Percentiles rank a stretch among this genome's conserved stretches.
Conservation (phyloP, 345 rosid genomes). For the Arabidopsis arenosa region DNA sequence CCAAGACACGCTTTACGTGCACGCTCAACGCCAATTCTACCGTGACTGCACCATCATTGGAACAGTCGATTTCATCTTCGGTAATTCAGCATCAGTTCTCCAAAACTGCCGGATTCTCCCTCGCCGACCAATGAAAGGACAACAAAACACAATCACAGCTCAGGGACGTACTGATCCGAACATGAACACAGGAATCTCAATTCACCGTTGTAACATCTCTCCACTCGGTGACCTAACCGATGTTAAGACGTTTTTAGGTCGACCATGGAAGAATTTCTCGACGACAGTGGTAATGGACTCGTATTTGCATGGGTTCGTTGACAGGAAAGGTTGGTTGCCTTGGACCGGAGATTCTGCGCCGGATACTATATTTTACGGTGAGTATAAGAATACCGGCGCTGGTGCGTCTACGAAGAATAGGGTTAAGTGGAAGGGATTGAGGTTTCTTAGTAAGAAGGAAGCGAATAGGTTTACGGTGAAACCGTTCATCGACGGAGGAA, state of each 20-base stretch:
- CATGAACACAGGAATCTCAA: constrained; percentile 76
- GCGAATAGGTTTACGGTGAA: constrained; percentile 61
- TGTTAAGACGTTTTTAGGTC: constrained; percentile 62
- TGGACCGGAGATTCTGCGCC: constrained; percentile 75
- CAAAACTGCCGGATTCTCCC: constrained; percentile 74
- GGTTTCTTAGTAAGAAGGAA: constrained; percentile 45
- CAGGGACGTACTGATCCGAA: constrained; percentile 78
- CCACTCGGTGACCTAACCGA: constrained; percentile 55
- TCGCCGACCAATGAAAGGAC: constrained; percentile 62
- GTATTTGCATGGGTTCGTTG: constrained; percentile 53
- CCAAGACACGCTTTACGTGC: constrained; percentile 81
- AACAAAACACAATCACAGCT: constrained; percentile 73
- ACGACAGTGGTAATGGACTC: constrained; percentile 62
- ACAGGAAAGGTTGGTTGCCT: constrained; percentile 70
- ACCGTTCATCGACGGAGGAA: constrained; percentile 56
- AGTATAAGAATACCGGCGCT: constrained; percentile 59
- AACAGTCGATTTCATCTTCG: constrained; percentile 85
- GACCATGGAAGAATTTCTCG: constrained; percentile 79
- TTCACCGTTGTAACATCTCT: constrained; percentile 65
- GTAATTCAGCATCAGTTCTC: constrained; percentile 75
- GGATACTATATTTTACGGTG: constrained; percentile 65
- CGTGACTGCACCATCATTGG: constrained; percentile 69
- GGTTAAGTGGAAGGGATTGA: constrained; percentile 79
- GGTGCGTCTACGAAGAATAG: constrained; percentile 61
- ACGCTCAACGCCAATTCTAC: constrained; percentile 83